Evolutionary conservation across 768 basidiomycete genomes (phyloP).

Genomic region (Tulasnella sp.): DNA sequence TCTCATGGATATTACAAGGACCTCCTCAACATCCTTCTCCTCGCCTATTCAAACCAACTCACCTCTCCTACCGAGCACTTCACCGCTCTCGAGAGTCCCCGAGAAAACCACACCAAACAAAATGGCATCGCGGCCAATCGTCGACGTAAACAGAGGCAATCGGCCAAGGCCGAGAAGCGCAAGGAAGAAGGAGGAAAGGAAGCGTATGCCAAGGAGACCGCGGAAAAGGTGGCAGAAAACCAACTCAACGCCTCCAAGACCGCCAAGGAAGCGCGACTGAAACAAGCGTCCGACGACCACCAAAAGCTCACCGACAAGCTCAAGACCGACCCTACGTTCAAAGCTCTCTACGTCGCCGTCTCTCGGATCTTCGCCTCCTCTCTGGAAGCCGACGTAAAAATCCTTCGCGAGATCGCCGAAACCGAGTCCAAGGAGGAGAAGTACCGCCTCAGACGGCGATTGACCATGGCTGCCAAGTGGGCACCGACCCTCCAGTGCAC

Average conservation of each 20-base stretch:
- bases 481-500: slow-evolving; percentile 56
- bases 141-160: neutral
- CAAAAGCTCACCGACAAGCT: slow-evolving; percentile 28
- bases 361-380: slow-evolving; percentile 59
- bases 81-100: slow-evolving; percentile 27
- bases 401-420: slow-evolving; percentile 41
- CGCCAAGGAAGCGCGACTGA: slow-evolving; percentile 16
- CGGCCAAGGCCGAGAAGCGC: neutral
- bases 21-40: slow-evolving; percentile 60
- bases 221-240: slow-evolving; percentile 24
- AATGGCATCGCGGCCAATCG: neutral
- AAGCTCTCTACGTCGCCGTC: slow-evolving; percentile 60
- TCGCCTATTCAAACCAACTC: slow-evolving; percentile 55
- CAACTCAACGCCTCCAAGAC: neutral
- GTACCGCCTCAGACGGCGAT: neutral
- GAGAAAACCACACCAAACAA: neutral
- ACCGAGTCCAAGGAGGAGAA: slow-evolving; percentile 30
- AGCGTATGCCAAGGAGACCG: slow-evolving; percentile 22
- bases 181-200: slow-evolving; percentile 13
- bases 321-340: slow-evolving; percentile 45
- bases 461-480: slow-evolving; percentile 60
- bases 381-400: slow-evolving; percentile 47
- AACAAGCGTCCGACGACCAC: slow-evolving; percentile 19
- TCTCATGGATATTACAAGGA: slow-evolving; percentile 75
- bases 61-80: slow-evolving; percentile 11